Evolutionary conservation across 148 eudicot genomes (phyloP).

Genomic region (Amaranthus cruentus): DNA sequence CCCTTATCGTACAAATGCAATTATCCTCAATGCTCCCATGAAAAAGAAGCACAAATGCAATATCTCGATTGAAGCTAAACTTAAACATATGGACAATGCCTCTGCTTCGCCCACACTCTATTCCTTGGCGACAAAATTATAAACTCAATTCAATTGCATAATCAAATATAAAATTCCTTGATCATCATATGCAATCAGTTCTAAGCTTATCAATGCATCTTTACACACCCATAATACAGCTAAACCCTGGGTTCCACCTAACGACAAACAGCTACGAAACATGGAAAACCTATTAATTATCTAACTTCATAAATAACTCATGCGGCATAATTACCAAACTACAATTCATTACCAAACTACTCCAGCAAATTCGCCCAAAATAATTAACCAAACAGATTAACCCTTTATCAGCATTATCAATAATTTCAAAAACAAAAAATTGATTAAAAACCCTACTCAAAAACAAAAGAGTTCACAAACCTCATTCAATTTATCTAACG

Average conservation of each 20-base stretch:
- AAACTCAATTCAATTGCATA: background rate
- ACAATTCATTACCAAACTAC: background rate
- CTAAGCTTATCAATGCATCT: background rate
- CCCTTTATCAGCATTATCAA: background rate
- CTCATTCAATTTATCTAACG: conserved; percentile 31
- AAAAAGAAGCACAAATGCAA: background rate
- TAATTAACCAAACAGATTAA: background rate
- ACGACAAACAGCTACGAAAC: too few species aligned
- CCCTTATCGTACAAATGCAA: too few species aligned
- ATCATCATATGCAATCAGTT: background rate
- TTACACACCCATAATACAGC: background rate
- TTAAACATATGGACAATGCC: background rate
- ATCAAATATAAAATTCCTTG: background rate
- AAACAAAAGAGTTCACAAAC: conserved; percentile 3
- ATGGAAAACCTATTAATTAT: too few species aligned
- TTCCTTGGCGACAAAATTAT: background rate
- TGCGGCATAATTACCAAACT: too few species aligned
- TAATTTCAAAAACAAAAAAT: background rate
- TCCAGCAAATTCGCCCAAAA: background rate
- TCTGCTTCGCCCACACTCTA: background rate
- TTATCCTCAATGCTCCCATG: background rate
- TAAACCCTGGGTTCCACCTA: background rate
- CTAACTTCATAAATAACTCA: too few species aligned
- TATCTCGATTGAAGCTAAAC: background rate
- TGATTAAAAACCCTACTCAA: background rate